Base-by-base conservation (phyloP, 345 rosid genomes). In the Euphorbia peplus region DNA sequence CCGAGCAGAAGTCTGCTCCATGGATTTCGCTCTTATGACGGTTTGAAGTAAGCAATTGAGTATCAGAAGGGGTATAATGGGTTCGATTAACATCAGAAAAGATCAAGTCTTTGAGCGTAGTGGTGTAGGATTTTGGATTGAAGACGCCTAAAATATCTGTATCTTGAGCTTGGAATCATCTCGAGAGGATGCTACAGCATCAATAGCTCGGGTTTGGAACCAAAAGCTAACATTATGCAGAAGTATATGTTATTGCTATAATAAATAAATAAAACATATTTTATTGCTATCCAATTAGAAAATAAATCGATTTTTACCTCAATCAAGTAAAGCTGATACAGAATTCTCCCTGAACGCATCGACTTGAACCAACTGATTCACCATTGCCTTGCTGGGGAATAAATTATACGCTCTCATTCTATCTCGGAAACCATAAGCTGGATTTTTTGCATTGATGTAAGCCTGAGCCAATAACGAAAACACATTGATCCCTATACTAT, bases 351-450 rank as follows among this genome's bases (percentile, higher is more conserved):
- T 83, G 76, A 91, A 88, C 0, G 93, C 83, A 80, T 88, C 92
- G 1, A 72, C 78, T 67, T 70, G 75, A 73, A 73, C 73, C 73
- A 91, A 61, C 60, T 71, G 83, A 18, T 79, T 78, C 3, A 83
- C 80, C 69, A 87, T 35, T 2, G 73, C 50, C 53, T 73, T 82
- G 51, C 79, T 83, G 19, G 95, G 97, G 73, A 86, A 83, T 21
- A 89, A 68, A 35, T 88, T 87, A 67, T 93, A 95, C 0, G 89
- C 93, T 75, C 71, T 83, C 91, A 91, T 85, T 75, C 98, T 84
- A 15, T 89, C 92, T 77, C 85, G 64, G 28, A 91, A 82, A 53
- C 97, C 97, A 73, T 89, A 91, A 14, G 90, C 91, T 30, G 90
- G 92, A 26, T 76, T 21, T 71, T 69, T 63, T 5, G 78, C 78